A percentile compares a stretch with the other conserved stretches of the same genome.
phyloP scores from a whole-genome alignment of 1,284 basidiomycete genomes.

The Leccinum angustisporum region DNA sequence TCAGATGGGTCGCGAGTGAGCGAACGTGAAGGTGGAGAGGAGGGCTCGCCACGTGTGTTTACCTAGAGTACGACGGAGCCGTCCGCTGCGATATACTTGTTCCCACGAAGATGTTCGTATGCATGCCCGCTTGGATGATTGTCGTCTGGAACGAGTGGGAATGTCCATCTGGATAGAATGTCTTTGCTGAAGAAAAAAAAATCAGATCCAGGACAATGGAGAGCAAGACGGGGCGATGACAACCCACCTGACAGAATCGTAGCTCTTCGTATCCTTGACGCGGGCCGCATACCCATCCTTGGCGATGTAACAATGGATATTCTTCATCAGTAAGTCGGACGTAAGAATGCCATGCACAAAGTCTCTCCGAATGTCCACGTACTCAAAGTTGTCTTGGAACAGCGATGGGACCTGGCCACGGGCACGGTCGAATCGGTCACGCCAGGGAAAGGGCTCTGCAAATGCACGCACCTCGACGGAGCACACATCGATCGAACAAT shows the following conservation, averaged over 20 bases:
- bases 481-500: slow-evolving; percentile 89
- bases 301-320: slow-evolving; percentile 86
- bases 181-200: slow-evolving; percentile 64
- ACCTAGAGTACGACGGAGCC: slow-evolving; percentile 76
- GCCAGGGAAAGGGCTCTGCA: slow-evolving; percentile 1
- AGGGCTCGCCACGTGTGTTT: slow-evolving; percentile 20
- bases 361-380: slow-evolving; percentile 86
- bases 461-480: slow-evolving; percentile 70
- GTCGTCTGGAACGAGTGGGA: slow-evolving; percentile 92
- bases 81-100: slow-evolving; percentile 82
- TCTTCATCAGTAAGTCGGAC: slow-evolving; percentile 94
- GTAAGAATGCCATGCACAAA: slow-evolving; percentile 97
- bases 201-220: neutral
- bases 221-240: neutral
- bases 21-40: neutral
- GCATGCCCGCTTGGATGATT: slow-evolving; percentile 80
- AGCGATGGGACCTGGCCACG: slow-evolving; percentile 81
- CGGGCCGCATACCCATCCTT: slow-evolving; percentile 87
- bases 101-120: slow-evolving; percentile 84
- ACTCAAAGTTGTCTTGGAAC: slow-evolving; percentile 99
- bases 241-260: slow-evolving; percentile 78
- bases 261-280: slow-evolving; percentile 86
- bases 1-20: slow-evolving; percentile 2
- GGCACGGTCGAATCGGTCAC: neutral
- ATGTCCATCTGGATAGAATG: slow-evolving; percentile 89